phyloP scores from a whole-genome alignment of 768 basidiomycete species.

The Tephrocybe sp. region DNA sequence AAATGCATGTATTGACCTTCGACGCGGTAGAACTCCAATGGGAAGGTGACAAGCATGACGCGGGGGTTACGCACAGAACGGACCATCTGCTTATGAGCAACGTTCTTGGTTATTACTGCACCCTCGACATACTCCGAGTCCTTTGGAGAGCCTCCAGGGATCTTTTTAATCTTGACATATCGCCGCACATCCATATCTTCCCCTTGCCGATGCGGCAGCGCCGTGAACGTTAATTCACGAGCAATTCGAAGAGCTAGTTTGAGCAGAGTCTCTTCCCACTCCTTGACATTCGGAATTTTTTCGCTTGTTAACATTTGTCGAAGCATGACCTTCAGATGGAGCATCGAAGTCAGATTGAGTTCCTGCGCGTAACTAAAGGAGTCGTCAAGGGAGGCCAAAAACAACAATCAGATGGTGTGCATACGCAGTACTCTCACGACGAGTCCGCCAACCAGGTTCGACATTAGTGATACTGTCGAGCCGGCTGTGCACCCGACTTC shows the following conservation, averaged over 20 bases:
- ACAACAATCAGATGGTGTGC: conserved; percentile 30
- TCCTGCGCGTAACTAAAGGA: conserved; percentile 72
- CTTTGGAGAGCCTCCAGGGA: conserved; percentile 87
- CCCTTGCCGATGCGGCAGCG: conserved; percentile 70
- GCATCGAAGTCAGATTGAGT: conserved; percentile 83
- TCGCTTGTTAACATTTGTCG: conserved; percentile 87
- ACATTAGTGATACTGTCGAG: conserved; percentile 53
- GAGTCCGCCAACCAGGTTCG: conserved; percentile 83
- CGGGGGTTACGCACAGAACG: conserved; percentile 81
- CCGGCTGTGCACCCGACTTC: conserved; percentile 82
- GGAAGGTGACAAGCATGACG: conserved; percentile 95
- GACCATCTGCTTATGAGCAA: conserved; percentile 95
- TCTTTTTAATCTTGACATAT: conserved; percentile 98
- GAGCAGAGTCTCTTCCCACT: conserved; percentile 88
- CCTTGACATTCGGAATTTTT: conserved; percentile 73
- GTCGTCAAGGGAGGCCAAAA: not conserved
- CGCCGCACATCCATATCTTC: conserved; percentile 94
- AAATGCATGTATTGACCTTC: conserved; percentile 94
- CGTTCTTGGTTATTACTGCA: conserved; percentile 96
- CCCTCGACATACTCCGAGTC: conserved; percentile 98
- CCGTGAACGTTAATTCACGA: conserved; percentile 78
- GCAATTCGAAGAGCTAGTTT: conserved; percentile 85
- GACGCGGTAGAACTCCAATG: conserved; percentile 89
- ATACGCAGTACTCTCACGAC: conserved; percentile 89
- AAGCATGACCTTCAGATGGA: conserved; percentile 87